phyloP scores from a whole-genome alignment of 768 basidiomycete species.

The Tylopilus subfusipes region DNA sequence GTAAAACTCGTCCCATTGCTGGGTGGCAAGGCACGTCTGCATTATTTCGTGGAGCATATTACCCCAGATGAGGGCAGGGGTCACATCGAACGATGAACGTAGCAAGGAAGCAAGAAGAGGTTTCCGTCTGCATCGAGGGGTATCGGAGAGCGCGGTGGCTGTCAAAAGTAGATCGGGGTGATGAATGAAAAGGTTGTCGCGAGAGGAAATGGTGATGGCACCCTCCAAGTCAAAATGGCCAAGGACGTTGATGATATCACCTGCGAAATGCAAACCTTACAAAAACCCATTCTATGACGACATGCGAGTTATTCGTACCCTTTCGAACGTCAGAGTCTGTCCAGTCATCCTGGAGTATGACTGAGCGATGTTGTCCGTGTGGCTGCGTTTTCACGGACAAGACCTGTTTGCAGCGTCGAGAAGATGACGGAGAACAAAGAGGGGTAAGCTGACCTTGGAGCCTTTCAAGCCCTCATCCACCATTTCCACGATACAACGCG shows the following conservation, averaged over 20 bases:
- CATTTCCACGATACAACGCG: slow-evolving; percentile 54
- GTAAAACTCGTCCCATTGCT: slow-evolving; percentile 61
- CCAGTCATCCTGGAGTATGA: slow-evolving; percentile 81
- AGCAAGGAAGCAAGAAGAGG: slow-evolving; percentile 73
- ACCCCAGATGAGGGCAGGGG: slow-evolving; percentile 81
- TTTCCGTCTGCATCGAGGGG: slow-evolving; percentile 79
- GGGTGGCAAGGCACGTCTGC: slow-evolving; percentile 67
- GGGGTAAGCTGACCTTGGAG: slow-evolving; percentile 18
- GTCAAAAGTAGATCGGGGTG: slow-evolving; percentile 93
- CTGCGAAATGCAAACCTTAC: slow-evolving; percentile 34
- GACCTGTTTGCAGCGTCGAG: slow-evolving; percentile 34
- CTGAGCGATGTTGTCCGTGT: slow-evolving; percentile 38
- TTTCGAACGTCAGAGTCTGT: slow-evolving; percentile 53
- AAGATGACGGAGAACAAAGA: neutral
- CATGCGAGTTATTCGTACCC: slow-evolving; percentile 40
- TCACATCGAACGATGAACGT: slow-evolving; percentile 54
- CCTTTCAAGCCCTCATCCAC: slow-evolving; percentile 37
- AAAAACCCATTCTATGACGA: neutral
- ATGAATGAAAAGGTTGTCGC: slow-evolving; percentile 70
- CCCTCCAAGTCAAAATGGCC: slow-evolving; percentile 41
- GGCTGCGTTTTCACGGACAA: slow-evolving; percentile 47
- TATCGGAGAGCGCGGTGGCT: slow-evolving; percentile 81
- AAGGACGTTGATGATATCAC: slow-evolving; percentile 79
- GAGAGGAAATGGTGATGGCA: slow-evolving; percentile 57
- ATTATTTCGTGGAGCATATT: slow-evolving; percentile 91